Conservation (phyloP, 2,329 filamentous ascomycete species). For the Colletotrichum tropicale region DNA sequence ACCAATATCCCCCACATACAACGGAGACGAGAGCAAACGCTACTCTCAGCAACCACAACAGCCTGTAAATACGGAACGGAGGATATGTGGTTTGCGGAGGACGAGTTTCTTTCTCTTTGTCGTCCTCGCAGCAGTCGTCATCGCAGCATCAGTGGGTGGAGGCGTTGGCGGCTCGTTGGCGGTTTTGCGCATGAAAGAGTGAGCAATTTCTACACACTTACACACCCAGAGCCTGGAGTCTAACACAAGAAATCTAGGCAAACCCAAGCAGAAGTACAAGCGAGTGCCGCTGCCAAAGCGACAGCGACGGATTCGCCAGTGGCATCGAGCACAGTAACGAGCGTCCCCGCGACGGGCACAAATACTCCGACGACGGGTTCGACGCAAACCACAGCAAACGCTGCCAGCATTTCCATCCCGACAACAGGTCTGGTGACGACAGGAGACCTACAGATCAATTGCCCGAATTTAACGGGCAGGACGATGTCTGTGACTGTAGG, state of each 20-base stretch:
- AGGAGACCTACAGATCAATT: slow-evolving; percentile 5
- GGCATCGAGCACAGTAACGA: background rate
- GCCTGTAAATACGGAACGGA: background rate
- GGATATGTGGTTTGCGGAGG: background rate
- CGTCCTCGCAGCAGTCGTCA: background rate
- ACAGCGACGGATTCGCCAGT: background rate
- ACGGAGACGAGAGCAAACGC: background rate
- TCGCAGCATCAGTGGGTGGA: slow-evolving; percentile 6
- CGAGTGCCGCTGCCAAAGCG: background rate
- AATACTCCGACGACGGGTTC: background rate
- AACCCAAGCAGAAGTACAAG: background rate
- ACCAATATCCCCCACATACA: background rate
- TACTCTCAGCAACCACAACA: background rate
- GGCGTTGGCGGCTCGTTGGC: slow-evolving; percentile 9
- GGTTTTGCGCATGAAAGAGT: background rate
- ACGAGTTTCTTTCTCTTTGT: slow-evolving; percentile 1
- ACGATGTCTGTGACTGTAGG: background rate
- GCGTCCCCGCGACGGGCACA: background rate
- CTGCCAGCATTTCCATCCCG: background rate
- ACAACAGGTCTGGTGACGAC: background rate
- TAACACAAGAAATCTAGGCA: background rate
- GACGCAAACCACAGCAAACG: background rate
- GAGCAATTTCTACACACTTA: background rate
- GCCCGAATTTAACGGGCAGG: background rate
- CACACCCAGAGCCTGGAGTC: background rate